phyloP scores from a whole-genome alignment of 768 basidiomycete genomes.

The Austroboletus eburneus region DNA sequence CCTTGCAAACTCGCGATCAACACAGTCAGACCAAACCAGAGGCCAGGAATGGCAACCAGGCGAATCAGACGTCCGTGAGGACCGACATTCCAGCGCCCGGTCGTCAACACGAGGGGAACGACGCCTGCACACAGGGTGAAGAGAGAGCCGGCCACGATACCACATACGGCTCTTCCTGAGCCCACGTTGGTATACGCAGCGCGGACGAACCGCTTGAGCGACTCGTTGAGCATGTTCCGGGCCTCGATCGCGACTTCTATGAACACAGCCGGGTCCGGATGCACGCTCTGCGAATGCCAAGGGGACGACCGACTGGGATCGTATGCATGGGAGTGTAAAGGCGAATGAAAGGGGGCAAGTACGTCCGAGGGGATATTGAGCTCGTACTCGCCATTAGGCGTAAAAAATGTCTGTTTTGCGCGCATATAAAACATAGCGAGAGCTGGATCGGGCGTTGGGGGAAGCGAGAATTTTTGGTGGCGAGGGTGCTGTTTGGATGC shows the following conservation, averaged over 20 bases:
- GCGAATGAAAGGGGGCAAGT: conserved; percentile 54
- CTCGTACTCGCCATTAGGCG: conserved; percentile 66
- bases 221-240: conserved; percentile 55
- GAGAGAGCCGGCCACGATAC: conserved; percentile 58
- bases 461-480: conserved; percentile 27
- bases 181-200: conserved; percentile 70
- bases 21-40: conserved; percentile 67
- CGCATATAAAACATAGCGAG: conserved; percentile 74
- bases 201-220: conserved; percentile 60
- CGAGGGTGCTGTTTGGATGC: conserved; percentile 27
- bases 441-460: conserved; percentile 42
- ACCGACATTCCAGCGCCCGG: conserved; percentile 32
- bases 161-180: conserved; percentile 63
- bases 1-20: conserved; percentile 63
- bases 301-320: conserved; percentile 7
- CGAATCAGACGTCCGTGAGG: conserved; percentile 49
- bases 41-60: conserved; percentile 56
- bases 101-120: conserved; percentile 50
- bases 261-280: conserved; percentile 67
- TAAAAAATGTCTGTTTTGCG: conserved; percentile 79
- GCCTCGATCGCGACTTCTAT: conserved; percentile 54
- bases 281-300: conserved; percentile 33
- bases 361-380: conserved; percentile 65
- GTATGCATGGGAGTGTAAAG: conserved; percentile 31
- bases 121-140: conserved; percentile 45